Evolutionary conservation across 2,329 filamentous ascomycete species (phyloP), one percentile per base, ranked within the genome.

Genomic region (Alternaria gansuensis): DNA sequence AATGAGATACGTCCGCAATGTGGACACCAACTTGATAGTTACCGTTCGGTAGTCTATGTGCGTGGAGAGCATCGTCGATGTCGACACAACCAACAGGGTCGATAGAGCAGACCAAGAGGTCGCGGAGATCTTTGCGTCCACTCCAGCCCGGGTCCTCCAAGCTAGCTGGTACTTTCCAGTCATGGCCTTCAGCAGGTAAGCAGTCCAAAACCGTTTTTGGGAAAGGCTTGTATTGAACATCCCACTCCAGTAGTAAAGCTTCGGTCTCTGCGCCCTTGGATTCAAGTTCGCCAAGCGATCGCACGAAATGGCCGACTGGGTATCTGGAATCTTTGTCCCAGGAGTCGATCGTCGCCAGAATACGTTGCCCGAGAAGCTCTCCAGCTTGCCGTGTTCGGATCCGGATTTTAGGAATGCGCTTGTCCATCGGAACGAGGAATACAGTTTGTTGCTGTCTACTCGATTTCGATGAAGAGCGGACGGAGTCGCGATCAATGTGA

Each of bases 1-100:
- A 99, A 79, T 99, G 91, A 9, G 95, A 98, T n/a, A 99, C 95
- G 77, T 99, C 95, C 28, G 95, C 96, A 78, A 99, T 99, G 78
- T 99, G 96, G 14, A 99, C 95, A 64, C 95, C 95, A 9, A 99
- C 93, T 77, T 98, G 92, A 65, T 88, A 93, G 76, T 98, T 97
- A 41, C 96, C 95, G 71, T 98, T 98, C 0, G 92, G 89, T 23
- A 99, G 81, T 50, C 85, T 84, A 60, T 88, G 86, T 6, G 95
- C 93, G 77, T 99, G 96, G 6, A 99, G 85, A 17, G 95, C 95
- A 78, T 99, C 96, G 71, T 99, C 95, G 58, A 99, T 99, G 82
- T 99, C 95, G 72, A 98, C 94, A 78, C 95, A 99, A 2, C 93
- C 93, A 29, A 92, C 87, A 48, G 95, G 95, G 75, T 99, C 95